Base-by-base conservation (phyloP, 2,329 filamentous ascomycete genomes). In the Clathrospora elynae region DNA sequence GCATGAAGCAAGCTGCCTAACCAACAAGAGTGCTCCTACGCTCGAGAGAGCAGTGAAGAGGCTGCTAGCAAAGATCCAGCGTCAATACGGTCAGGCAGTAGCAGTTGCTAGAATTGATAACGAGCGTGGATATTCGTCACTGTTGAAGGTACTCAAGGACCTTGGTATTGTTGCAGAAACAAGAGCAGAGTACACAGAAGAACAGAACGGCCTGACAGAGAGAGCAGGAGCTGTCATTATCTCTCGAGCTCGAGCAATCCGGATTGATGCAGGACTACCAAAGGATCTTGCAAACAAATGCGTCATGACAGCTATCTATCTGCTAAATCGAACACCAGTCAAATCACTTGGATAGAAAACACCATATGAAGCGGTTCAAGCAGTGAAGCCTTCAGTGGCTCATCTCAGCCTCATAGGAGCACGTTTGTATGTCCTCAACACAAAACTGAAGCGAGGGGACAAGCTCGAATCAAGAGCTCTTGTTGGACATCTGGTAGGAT, bases 401-500 rank as follows among this genome's bases (percentile, higher is more conserved):
- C 24, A 35, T 16, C 19, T 40, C 11, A 20, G 10, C 20, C 6
- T 6, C 6, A 6, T 23, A 23, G 20, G 51, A 16, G 39, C 35
- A 19, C 29, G 28, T 28, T 39, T 48, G 10, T 51, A 48, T 34
- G 30, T 35, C 3, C 35, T 51, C 2, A 39, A 45, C 8, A 37
- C 35, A 26, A 12, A 51, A 18, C 35, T 53, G n/a, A 31, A 19
- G 23, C 38, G 42, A 35, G 34, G 40, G 11, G 34, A 45, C 10
- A 52, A 52, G 38, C 41, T 50, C 11, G 13, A 14, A 42, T 35
- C 41, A n/a, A 20, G 46, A 28, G 52, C 45, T 8, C 38, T 51
- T 8, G 37, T 58, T 32, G 42, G 52, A 3, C 48, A 59, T 11
- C 38, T 59, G 2, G 46, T 57, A 30, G 35, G 49, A 24, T 56